Evolutionary conservation across 306 rosid species (phyloP), one percentile per base, ranked within the genome.

Genomic region (Lathyrus oleraceus): DNA sequence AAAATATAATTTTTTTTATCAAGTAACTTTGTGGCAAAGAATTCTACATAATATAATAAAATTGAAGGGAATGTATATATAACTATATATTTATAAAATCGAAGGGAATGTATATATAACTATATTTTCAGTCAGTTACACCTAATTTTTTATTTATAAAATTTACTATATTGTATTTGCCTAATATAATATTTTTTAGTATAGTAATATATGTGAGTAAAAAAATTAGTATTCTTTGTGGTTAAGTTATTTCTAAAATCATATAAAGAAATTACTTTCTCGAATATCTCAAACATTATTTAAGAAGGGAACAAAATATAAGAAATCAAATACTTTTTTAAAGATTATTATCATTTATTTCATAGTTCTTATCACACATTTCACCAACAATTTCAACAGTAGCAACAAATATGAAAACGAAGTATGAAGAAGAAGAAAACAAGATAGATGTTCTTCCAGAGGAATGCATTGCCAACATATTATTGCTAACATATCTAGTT

Each of bases 391-490:
- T 12, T 12, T 10, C 15, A 11, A 43, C 6, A 14, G 14, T 14
- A 8, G 2, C 4, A 5, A 17, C 4, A 2, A 14, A 19, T 2
- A 51, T 17, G 28, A 51, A 51, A 51, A 17, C 1, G 8, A 45
- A n/a, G 0, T 5, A 2, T 0, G 25, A 3, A 51, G 6, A 17
- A 19, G 28, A 51, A 19, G 9, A 51, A 9, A 9, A 2, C 57
- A 19, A 10, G 14, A 17, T 51, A 9, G 57, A 20, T 8, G 49
- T 16, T 0, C 53, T 71, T 39, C 70, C 82, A 0, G 78, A 72
- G 30, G 78, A 15, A 12, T 65, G 78, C 74, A 58, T 78, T 4
- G 65, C 74, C 1, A 8, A 6, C 6, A 78, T 78, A 58, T 15
- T 72, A 3, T 65, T 49, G 0, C 10, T 0, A 12, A 65, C 77